Percentiles rank a stretch among this genome's conserved stretches.
Conservation (phyloP, 1,284 basidiomycete genomes). For the Apiotrichum gracile region DNA sequence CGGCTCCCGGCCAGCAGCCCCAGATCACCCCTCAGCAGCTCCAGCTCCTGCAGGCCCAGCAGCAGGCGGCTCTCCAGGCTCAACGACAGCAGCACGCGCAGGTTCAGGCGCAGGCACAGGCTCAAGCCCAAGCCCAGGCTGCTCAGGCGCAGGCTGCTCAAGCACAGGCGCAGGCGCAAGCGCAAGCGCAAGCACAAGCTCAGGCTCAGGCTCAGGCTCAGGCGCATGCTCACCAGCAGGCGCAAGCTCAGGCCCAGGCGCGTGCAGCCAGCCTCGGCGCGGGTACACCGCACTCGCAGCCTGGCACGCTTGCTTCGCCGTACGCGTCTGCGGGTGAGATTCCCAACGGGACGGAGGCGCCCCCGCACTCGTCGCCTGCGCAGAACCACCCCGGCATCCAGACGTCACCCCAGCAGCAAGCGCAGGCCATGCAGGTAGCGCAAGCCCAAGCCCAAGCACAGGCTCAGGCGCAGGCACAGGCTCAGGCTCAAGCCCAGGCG, state of each 20-base stretch:
- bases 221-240: conserved; percentile 1
- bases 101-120: conserved; percentile 14
- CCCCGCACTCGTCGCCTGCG: not conserved
- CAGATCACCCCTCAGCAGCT: conserved; percentile 25
- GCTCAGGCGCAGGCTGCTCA: conserved; percentile 13
- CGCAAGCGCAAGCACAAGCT: conserved; percentile 13
- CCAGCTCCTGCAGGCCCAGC: conserved; percentile 30
- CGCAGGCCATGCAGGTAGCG: conserved; percentile 2
- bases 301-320: conserved; percentile 23
- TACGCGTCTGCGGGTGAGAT: conserved; percentile 17
- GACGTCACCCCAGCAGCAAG: conserved; percentile 14
- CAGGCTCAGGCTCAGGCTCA: conserved; percentile 17
- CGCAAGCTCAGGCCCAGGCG: conserved; percentile 4
- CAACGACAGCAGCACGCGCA: conserved; percentile 20
- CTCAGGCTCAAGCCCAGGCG: conserved; percentile 10
- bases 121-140: conserved; percentile 12
- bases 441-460: conserved; percentile 19
- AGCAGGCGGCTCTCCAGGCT: conserved; percentile 1
- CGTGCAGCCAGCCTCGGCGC: conserved; percentile 4
- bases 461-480: conserved; percentile 12
- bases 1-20: not conserved
- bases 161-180: conserved; percentile 2
- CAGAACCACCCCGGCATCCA: conserved; percentile 10
- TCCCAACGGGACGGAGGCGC: conserved; percentile 14
- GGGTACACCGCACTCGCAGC: conserved; percentile 28